Evolutionary conservation across 2,329 filamentous ascomycete genomes (phyloP).

Genomic region (Thelonectria blattea): DNA sequence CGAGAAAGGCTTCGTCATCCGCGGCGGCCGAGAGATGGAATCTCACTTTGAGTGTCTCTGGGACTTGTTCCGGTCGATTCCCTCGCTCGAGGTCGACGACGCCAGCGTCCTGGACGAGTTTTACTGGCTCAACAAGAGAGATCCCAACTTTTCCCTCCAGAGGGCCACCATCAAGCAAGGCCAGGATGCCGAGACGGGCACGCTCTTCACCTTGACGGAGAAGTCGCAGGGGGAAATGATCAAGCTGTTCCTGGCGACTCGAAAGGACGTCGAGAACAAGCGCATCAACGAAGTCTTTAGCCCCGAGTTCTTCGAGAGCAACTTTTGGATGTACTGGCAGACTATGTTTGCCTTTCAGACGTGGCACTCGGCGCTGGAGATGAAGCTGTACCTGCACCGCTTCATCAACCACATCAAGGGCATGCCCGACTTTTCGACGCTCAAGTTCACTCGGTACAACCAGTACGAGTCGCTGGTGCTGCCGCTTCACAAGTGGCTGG

Average conservation of each 20-base stretch:
- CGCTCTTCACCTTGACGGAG: conserved; percentile 37
- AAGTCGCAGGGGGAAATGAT: conserved; percentile 32
- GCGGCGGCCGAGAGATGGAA: conserved; percentile 40
- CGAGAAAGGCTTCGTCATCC: conserved; percentile 40
- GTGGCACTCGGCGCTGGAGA: conserved; percentile 23
- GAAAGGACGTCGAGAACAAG: conserved; percentile 19
- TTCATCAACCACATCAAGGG: conserved; percentile 24
- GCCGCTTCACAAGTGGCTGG: conserved; percentile 20
- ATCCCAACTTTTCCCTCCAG: conserved; percentile 35
- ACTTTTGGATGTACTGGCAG: conserved; percentile 28
- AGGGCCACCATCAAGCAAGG: conserved; percentile 39
- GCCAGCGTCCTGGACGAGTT: conserved; percentile 42
- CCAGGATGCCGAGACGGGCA: conserved; percentile 35
- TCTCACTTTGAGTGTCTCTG: conserved; percentile 38
- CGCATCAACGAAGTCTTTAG: conserved; percentile 20
- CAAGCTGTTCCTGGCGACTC: conserved; percentile 25
- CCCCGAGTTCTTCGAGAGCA: conserved; percentile 23
- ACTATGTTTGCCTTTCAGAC: conserved; percentile 29
- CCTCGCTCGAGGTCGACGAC: conserved; percentile 36
- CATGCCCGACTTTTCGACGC: conserved; percentile 25
- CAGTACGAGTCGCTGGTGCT: conserved; percentile 25
- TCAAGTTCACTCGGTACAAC: conserved; percentile 25
- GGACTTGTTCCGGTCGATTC: conserved; percentile 41
- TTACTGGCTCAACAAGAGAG: conserved; percentile 40
- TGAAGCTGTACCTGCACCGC: conserved; percentile 25